phyloP scores from a whole-genome alignment of 371 early-diverging fungal genomes.

The Dichotomocladium elegans region DNA sequence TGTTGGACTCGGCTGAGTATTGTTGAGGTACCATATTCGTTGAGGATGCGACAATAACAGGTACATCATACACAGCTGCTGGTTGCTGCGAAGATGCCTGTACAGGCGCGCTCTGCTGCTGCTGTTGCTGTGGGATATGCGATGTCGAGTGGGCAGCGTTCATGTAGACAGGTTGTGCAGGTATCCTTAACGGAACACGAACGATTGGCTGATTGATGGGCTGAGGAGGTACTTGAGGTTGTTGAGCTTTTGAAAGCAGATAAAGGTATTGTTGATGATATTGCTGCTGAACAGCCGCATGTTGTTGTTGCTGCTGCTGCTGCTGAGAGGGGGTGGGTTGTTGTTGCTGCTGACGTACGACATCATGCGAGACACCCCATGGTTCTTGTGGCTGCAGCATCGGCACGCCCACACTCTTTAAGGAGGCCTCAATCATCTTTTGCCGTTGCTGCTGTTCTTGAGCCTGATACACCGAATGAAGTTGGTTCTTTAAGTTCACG shows the following conservation, averaged over 20 bases:
- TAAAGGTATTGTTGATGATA: slow-evolving; percentile 28
- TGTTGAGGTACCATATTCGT: neutral
- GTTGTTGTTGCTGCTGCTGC: slow-evolving; percentile 31
- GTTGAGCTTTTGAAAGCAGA: slow-evolving; percentile 23
- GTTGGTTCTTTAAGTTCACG: slow-evolving; percentile 32
- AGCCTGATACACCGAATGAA: slow-evolving; percentile 26
- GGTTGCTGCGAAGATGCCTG: slow-evolving; percentile 4
- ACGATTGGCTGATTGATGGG: slow-evolving; percentile 18
- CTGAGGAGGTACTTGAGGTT: slow-evolving; percentile 22
- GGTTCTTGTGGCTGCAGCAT: slow-evolving; percentile 22
- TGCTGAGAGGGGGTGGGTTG: slow-evolving; percentile 7
- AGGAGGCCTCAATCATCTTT: slow-evolving; percentile 34
- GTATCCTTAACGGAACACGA: slow-evolving; percentile 27
- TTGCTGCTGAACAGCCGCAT: slow-evolving; percentile 17
- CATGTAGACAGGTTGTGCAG: slow-evolving; percentile 24
- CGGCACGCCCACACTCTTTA: slow-evolving; percentile 33
- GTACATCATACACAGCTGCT: slow-evolving; percentile 1
- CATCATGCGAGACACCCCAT: slow-evolving; percentile 1
- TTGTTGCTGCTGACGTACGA: slow-evolving; percentile 15
- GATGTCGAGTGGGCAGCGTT: slow-evolving; percentile 11
- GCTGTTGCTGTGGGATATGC: slow-evolving; percentile 5
- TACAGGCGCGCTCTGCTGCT: slow-evolving; percentile 1
- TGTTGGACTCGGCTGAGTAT: neutral
- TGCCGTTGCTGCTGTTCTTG: slow-evolving; percentile 40
- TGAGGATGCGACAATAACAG: neutral